Conservation (phyloP, 495 filamentous ascomycete species). For the Chaetomium cochliodes region DNA sequence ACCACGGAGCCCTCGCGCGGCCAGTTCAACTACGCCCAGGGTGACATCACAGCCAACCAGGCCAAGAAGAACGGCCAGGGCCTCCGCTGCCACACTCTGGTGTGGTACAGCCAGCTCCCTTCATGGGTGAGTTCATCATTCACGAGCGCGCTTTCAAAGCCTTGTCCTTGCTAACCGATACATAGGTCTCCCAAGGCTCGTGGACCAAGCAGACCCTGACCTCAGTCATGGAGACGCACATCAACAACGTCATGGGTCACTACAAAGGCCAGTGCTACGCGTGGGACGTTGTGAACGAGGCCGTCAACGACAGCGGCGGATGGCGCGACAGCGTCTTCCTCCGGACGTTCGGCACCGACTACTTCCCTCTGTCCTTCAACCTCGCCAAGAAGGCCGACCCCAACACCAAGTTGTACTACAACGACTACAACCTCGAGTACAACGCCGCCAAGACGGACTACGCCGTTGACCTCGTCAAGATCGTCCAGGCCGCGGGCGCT, state of each 20-base stretch:
- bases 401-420: slow-evolving; percentile 55
- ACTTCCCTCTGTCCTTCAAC: slow-evolving; percentile 48
- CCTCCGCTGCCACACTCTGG: slow-evolving; percentile 60
- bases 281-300: slow-evolving; percentile 59
- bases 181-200: slow-evolving; percentile 45
- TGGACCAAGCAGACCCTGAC: slow-evolving; percentile 56
- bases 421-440: slow-evolving; percentile 66
- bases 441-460: slow-evolving; percentile 50
- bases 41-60: slow-evolving; percentile 51
- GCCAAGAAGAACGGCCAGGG: slow-evolving; percentile 55
- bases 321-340: slow-evolving; percentile 45
- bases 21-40: slow-evolving; percentile 51
- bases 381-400: slow-evolving; percentile 43
- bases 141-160: background rate
- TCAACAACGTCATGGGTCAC: slow-evolving; percentile 53
- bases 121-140: slow-evolving; percentile 42
- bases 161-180: background rate
- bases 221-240: slow-evolving; percentile 46
- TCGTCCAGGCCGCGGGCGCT: slow-evolving; percentile 48
- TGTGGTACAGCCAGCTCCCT: slow-evolving; percentile 62
- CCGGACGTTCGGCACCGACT: slow-evolving; percentile 46
- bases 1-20: slow-evolving; percentile 41
- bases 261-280: slow-evolving; percentile 51
- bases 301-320: slow-evolving; percentile 47
- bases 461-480: slow-evolving; percentile 48